Evolutionary conservation across 202 grass and related monocot species (phyloP), one percentile per base, ranked within the genome.

Genomic region (Schoenoplectus tabernaemontani): DNA sequence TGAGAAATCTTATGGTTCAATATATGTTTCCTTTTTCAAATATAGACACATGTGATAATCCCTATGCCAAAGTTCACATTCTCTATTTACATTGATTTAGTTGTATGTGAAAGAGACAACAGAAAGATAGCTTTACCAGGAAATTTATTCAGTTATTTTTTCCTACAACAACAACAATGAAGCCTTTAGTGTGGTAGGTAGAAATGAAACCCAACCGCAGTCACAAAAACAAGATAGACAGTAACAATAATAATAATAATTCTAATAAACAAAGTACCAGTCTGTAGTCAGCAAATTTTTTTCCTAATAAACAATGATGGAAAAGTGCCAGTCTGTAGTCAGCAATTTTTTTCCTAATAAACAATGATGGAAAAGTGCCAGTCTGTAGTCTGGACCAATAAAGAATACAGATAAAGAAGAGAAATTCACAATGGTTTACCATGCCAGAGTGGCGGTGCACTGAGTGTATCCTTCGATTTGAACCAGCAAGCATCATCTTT

Each of bases 401-500:
- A n/a, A n/a, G 5, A 72, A 13, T 17, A 42, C 13, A 13, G 16
- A 42, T 38, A 50, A 36, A 3, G 8, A 51, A 26, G 11, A 36
- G 43, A 17, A 13, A 23, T 39, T 43, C 9, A 59, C 38, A 61
- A 53, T 16, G 62, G 77, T 63, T 84, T 92, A 92, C 93, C 90
- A 96, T 79, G 76, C 93, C 93, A 72, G 90, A 92, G 71, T 92
- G 87, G 0, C 54, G 82, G 73, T 97, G 69, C 23, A 88, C 90
- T 58, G 93, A 90, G 77, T 89, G 90, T 66, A 93, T 93, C 80
- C 90, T 93, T 28, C 88, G 57, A 56, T 96, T 96, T 30, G 93
- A 96, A 10, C 93, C 90, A 43, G 83, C 79, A 17, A 96, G 72
- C 82, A 92, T 87, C 93, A 90, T 96, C 86, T 96, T 92, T 23